A percentile compares a stretch with the other conserved stretches of the same genome.
Conservation (phyloP, 345 rosid genomes). For the Ceriops decandra region DNA sequence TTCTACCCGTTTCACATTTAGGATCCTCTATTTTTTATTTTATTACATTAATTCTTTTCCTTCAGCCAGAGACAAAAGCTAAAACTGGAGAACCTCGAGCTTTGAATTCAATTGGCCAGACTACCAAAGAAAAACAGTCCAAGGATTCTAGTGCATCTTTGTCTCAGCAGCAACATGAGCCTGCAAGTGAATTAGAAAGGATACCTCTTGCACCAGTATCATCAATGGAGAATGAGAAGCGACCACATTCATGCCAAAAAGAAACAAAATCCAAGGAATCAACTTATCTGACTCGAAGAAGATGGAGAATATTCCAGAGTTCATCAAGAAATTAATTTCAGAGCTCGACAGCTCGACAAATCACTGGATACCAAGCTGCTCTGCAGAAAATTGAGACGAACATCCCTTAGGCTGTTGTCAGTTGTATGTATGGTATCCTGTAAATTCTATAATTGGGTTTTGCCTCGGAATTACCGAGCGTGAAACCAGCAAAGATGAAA, state of each 20-base stretch:
- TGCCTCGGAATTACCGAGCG: too few relatives aligned
- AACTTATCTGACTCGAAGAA: background rate
- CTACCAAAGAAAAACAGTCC: background rate
- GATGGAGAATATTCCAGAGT: slow-evolving; percentile 12
- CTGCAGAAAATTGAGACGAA: too few relatives aligned
- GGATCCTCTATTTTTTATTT: background rate
- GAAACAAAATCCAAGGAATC: background rate
- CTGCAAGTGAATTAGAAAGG: background rate
- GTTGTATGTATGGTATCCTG: too few relatives aligned
- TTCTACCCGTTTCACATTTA: too few relatives aligned
- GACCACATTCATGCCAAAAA: background rate
- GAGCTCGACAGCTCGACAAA: background rate
- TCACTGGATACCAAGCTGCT: background rate
- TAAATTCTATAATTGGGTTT: too few relatives aligned
- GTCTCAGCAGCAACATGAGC: background rate
- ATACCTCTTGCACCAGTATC: background rate
- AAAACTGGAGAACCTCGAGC: background rate
- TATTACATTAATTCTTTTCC: background rate
- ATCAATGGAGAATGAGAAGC: background rate
- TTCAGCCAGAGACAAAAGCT: background rate
- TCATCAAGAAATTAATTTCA: background rate
- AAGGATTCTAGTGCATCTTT: background rate
- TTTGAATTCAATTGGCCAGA: background rate
- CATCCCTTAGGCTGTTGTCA: too few relatives aligned
- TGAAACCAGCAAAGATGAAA: too few relatives aligned